Evolutionary conservation across 345 rosid species (phyloP), one percentile per base, ranked within the genome.

Genomic region (Capsella bursapastoris): DNA sequence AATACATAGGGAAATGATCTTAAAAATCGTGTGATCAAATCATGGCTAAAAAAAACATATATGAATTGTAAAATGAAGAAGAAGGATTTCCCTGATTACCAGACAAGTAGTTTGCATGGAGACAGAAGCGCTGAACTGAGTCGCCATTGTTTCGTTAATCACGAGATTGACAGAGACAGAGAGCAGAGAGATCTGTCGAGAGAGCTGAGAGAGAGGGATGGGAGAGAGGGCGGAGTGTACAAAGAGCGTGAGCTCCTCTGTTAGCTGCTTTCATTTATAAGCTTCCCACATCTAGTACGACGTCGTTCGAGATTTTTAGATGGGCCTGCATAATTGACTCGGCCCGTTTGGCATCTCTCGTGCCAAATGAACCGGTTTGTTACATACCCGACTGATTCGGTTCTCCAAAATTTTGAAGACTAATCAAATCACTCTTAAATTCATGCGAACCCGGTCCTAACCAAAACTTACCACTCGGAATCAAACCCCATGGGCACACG

Each of bases 51-150:
- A 22, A 5, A 62, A 13, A 11, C 8, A 56, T 32, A n/a, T 2
- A 22, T 18, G 56, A 43, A 59, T 52, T 22, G 14, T 47, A 3
- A 44, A 8, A 66, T n/a, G 44, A 15, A 53, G 43, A 57, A 61
- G 52, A 52, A 47, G 15, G 62, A 35, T 56, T 13, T 22, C 25
- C 25, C 25, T 58, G 12, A 41, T 14, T 64, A 82, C 78, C 78
- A 69, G 70, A 72, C 79, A 71, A 76, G 79, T 44, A 64, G 79
- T 27, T 60, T 71, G 83, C 81, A 80, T 76, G 76, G 84, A 81
- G 73, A 78, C 37, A 2, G 74, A 78, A 1, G 86, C 34, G 75
- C 66, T 79, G 44, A 81, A 62, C 14, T 63, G 68, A 29, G 77
- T 66, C 51, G 88, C 86, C 90, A 86, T 86, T 72, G 31, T 65